Conservation (phyloP, 78 protist genomes). For the Capsaspora owczarzaki region DNA sequence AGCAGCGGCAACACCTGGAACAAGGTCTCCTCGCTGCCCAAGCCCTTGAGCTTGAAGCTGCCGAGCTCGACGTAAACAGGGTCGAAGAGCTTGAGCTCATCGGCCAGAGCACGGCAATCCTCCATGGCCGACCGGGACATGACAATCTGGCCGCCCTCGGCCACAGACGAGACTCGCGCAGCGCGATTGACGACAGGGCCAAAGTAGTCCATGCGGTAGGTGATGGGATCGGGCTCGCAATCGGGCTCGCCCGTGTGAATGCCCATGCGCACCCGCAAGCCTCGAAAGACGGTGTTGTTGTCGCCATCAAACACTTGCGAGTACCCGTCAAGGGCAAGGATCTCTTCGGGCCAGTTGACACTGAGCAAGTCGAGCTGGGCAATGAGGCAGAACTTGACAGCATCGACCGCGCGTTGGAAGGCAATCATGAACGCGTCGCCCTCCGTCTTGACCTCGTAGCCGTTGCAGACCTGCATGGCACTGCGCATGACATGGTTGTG, state of each 20-base stretch:
- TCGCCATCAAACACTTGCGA: not conserved
- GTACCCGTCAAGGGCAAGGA: constrained; percentile 3
- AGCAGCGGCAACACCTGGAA: no score
- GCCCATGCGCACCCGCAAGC: constrained; percentile 66
- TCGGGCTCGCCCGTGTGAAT: constrained; percentile 44
- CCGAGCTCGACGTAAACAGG: not conserved
- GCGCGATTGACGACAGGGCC: constrained; percentile 51
- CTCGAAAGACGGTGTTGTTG: constrained; percentile 22
- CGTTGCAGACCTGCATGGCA: not conserved
- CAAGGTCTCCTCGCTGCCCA: not conserved
- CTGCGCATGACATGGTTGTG: constrained; percentile 36
- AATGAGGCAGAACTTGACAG: constrained; percentile 14
- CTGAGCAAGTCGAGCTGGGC: constrained; percentile 25
- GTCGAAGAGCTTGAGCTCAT: not conserved
- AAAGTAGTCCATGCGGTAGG: constrained; percentile 43
- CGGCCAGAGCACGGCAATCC: not conserved
- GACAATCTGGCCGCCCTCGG: constrained; percentile 57
- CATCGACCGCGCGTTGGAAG: constrained; percentile 12
- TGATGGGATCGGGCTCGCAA: constrained; percentile 30
- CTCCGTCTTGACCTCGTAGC: constrained; percentile 44
- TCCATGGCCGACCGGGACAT: not conserved
- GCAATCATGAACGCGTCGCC: constrained; percentile 70
- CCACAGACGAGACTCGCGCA: constrained; percentile 34
- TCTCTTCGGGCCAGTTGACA: constrained; percentile 46
- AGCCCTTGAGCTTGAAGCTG: constrained; percentile 1